Percentiles rank a stretch among this genome's conserved stretches.
phyloP scores from a whole-genome alignment of 495 filamentous ascomycete genomes.

The Penicillium bovifimosum region DNA sequence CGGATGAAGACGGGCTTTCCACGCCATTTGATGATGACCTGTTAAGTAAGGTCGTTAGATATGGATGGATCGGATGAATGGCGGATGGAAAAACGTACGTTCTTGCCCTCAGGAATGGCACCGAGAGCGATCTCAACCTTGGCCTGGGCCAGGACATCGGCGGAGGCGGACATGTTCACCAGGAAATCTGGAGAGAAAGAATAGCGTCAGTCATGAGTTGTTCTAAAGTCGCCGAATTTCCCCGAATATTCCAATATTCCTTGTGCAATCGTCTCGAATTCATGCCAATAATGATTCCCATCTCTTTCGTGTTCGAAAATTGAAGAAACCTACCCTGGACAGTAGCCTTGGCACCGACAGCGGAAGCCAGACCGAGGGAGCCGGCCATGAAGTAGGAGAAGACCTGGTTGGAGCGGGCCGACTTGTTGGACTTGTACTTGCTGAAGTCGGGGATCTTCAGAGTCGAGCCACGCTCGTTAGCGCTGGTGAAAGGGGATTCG shows the following conservation, averaged over 20 bases:
- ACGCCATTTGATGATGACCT: conserved; percentile 99
- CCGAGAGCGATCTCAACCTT: conserved; percentile 96
- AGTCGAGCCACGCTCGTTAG: conserved; percentile 42
- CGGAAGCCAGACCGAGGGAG: conserved; percentile 81
- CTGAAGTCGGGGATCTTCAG: conserved; percentile 82
- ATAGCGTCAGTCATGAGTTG: conserved; percentile 14
- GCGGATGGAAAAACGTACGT: conserved; percentile 55
- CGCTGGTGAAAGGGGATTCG: conserved; percentile 46
- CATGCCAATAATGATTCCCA: background rate
- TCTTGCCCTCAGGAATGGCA: conserved; percentile 97
- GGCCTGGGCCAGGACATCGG: conserved; percentile 96
- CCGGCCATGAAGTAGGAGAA: conserved; percentile 99
- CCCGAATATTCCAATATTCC: background rate
- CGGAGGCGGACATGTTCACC: conserved; percentile 99
- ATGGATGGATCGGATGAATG: background rate
- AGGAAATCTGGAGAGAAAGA: conserved; percentile 73
- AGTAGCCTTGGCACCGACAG: conserved; percentile 91
- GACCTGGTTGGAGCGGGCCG: conserved; percentile 65
- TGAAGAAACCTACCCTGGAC: conserved; percentile 73
- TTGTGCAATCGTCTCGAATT: background rate
- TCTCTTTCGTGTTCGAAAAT: conserved; percentile 1
- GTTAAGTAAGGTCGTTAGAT: conserved; percentile 14
- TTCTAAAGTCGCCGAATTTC: conserved; percentile 14
- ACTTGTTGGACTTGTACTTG: conserved; percentile 71
- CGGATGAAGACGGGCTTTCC: conserved; percentile 99